Percentiles rank a stretch among this genome's conserved stretches.
Conservation (phyloP, 139 green algal genomes). For the Chlorokybus atmophyticus region DNA sequence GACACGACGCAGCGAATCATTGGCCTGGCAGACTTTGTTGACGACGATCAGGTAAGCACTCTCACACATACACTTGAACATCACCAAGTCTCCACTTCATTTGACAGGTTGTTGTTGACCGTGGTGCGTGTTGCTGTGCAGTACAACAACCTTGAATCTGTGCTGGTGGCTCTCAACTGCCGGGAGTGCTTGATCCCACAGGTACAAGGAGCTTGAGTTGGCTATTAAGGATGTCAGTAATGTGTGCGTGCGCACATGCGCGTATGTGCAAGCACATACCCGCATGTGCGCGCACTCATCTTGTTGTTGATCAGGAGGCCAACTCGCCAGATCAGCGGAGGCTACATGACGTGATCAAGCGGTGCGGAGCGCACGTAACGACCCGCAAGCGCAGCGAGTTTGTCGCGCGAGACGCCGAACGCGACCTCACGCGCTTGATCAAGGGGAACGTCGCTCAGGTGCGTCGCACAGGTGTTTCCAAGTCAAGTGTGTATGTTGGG, state of each 20-base stretch:
- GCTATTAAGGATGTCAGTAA: no score
- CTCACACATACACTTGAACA: no score
- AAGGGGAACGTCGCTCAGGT: no score
- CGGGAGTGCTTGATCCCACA: conserved; percentile 56
- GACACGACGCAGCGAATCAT: conserved; percentile 45
- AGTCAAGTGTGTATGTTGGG: no score
- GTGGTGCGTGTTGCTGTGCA: no score
- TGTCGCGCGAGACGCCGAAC: conserved; percentile 49
- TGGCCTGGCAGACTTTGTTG: conserved; percentile 57
- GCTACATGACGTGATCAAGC: conserved; percentile 43
- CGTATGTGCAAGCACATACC: not conserved
- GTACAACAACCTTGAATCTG: conserved; percentile 64
- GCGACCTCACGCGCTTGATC: conserved; percentile 46
- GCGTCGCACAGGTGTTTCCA: no score
- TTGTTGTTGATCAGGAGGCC: no score
- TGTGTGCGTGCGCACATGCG: not conserved
- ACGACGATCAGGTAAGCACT: conserved; percentile 75
- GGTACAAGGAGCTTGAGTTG: not conserved
- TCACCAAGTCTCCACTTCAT: no score
- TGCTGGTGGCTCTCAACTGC: conserved; percentile 65
- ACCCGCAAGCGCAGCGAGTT: conserved; percentile 42
- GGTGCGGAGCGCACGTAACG: conserved; percentile 52
- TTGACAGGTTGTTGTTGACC: no score
- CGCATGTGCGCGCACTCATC: not conserved
- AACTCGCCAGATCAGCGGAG: conserved; percentile 4